Conservation (phyloP, 345 rosid species). For the Capsella bursapastoris region DNA sequence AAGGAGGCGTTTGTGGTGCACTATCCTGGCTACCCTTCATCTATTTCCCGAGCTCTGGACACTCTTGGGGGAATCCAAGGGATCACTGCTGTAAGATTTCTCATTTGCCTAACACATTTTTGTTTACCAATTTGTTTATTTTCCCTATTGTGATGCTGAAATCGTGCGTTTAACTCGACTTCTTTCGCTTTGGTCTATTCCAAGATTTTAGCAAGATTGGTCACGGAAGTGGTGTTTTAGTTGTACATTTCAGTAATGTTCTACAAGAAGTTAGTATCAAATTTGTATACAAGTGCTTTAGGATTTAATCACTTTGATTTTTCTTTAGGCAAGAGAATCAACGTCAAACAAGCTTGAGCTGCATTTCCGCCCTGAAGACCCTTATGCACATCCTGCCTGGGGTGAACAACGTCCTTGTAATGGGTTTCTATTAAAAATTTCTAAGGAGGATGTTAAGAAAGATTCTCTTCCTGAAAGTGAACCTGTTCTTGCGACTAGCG, state of each 20-base stretch:
- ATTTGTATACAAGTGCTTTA: constrained; percentile 2
- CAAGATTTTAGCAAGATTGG: constrained; percentile 16
- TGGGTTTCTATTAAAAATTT: constrained; percentile 62
- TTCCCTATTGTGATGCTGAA: not conserved
- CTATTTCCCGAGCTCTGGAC: constrained; percentile 69
- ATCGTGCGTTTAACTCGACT: not conserved
- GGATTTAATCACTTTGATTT: not conserved
- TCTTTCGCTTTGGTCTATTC: constrained; percentile 11
- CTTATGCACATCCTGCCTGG: constrained; percentile 76
- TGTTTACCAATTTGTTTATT: not conserved
- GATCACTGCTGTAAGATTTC: constrained; percentile 53
- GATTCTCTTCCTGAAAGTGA: constrained; percentile 39
- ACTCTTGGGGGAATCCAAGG: constrained; percentile 86
- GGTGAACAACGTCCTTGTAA: constrained; percentile 67
- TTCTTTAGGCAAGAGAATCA: constrained; percentile 61
- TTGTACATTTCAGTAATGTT: not conserved
- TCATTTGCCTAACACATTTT: not conserved
- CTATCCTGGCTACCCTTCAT: constrained; percentile 88
- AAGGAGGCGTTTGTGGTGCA: constrained; percentile 67
- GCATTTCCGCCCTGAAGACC: constrained; percentile 89
- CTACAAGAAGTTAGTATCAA: constrained; percentile 12
- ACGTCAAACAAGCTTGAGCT: constrained; percentile 69
- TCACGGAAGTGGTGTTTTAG: not conserved
- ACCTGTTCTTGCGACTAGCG: constrained; percentile 34
- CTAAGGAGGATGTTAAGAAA: constrained; percentile 47